Conservation (phyloP, 768 basidiomycete species). For the Suillus brevipes region DNA sequence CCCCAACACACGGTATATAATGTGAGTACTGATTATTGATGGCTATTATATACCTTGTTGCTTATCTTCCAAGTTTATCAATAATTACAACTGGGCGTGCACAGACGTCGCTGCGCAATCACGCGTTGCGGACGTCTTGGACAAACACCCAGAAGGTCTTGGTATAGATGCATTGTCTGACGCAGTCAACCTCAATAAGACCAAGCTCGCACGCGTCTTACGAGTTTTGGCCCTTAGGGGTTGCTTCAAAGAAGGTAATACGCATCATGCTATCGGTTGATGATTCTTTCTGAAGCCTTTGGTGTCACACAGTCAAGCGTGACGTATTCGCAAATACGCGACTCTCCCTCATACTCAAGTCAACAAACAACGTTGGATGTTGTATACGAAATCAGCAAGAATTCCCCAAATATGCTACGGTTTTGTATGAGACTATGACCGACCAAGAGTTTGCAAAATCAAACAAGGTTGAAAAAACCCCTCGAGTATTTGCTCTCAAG, state of each 20-base stretch:
- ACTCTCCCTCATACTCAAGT: conserved; percentile 29
- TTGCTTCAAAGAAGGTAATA: conserved; percentile 32
- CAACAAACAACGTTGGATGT: conserved; percentile 13
- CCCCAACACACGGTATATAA: conserved; percentile 29
- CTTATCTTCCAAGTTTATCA: conserved; percentile 10
- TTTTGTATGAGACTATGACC: conserved; percentile 25
- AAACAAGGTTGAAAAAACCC: conserved; percentile 21
- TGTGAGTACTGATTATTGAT: conserved; percentile 14
- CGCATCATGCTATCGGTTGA: neutral
- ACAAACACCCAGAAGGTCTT: conserved; percentile 27
- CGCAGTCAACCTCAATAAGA: conserved; percentile 22
- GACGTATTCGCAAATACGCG: conserved; percentile 36
- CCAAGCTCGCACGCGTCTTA: conserved; percentile 31
- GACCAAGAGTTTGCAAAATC: conserved; percentile 27
- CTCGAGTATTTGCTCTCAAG: conserved; percentile 18
- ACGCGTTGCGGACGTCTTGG: conserved; percentile 29
- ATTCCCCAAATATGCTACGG: conserved; percentile 14
- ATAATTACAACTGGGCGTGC: conserved; percentile 29
- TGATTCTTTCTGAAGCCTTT: neutral
- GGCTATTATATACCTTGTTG: neutral
- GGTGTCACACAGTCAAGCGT: conserved; percentile 20
- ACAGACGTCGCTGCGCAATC: conserved; percentile 24
- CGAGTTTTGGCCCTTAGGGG: conserved; percentile 32
- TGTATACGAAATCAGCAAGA: conserved; percentile 14
- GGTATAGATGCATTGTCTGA: conserved; percentile 25